Percentiles rank a stretch among this genome's conserved stretches.
phyloP scores from a whole-genome alignment of 2,329 filamentous ascomycete genomes.

The Metarhizium rileyi region DNA sequence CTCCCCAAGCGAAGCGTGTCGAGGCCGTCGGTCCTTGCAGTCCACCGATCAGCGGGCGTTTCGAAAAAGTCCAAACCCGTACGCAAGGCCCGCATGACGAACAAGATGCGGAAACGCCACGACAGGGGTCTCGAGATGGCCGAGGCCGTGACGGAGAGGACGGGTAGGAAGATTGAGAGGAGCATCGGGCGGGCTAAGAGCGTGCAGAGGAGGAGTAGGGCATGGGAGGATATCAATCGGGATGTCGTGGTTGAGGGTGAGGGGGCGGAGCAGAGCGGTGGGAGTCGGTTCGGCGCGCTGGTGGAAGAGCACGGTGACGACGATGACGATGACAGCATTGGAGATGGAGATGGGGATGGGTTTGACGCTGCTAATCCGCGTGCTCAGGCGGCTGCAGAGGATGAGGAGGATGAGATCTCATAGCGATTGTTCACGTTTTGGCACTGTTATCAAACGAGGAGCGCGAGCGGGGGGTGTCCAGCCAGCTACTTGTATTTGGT shows the following conservation, averaged over 20 bases:
- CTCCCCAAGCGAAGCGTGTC: constrained; percentile 17
- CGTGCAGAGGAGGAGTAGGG: constrained; percentile 40
- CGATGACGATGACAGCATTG: constrained; percentile 20
- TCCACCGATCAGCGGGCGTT: constrained; percentile 58
- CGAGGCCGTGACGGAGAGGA: constrained; percentile 50
- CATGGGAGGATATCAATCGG: constrained; percentile 51
- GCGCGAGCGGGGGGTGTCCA: no score
- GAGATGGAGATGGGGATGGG: constrained; percentile 20
- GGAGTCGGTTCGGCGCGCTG: constrained; percentile 9
- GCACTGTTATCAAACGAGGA: no score
- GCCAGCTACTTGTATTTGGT: not conserved
- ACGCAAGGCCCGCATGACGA: constrained; percentile 44
- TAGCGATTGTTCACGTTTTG: no score
- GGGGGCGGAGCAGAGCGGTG: constrained; percentile 8
- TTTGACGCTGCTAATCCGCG: not conserved
- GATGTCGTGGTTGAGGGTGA: constrained; percentile 16
- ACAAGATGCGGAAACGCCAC: constrained; percentile 44
- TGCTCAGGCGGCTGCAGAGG: constrained; percentile 10
- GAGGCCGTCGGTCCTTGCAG: constrained; percentile 56
- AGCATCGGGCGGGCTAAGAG: constrained; percentile 39
- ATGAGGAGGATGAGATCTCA: constrained; percentile 25
- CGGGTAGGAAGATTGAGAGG: constrained; percentile 43
- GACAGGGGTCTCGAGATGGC: constrained; percentile 50
- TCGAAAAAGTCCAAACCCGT: constrained; percentile 53
- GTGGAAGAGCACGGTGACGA: constrained; percentile 16